Percentiles rank a stretch among this genome's conserved stretches.
Evolutionary conservation across 1,284 basidiomycete genomes (phyloP).

Genomic region (Anthracocystis setariae): DNA sequence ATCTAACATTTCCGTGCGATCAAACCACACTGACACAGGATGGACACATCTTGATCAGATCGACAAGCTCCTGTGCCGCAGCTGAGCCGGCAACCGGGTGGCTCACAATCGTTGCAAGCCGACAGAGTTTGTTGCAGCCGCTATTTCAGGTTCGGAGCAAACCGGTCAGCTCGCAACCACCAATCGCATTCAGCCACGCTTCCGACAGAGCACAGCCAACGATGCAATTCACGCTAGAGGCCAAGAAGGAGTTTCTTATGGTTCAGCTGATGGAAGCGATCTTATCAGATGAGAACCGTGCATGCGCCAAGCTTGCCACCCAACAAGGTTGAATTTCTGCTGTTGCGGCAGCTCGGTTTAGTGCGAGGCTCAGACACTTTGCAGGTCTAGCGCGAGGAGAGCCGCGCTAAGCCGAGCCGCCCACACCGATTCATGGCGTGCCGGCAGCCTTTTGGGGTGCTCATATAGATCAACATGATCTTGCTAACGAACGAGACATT

Average conservation of each 20-base stretch:
- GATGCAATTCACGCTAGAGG: too few species aligned
- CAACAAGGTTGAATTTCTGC: background rate
- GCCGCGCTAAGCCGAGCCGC: too few species aligned
- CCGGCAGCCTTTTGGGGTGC: too few species aligned
- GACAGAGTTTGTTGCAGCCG: background rate
- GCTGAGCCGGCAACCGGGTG: constrained; percentile 4
- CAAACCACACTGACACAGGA: too few species aligned
- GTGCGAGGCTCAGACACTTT: too few species aligned
- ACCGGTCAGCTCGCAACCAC: constrained; percentile 1
- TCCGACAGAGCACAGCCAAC: background rate
- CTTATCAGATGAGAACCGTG: constrained; percentile 18
- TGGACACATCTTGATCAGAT: background rate
- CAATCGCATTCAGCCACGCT: background rate
- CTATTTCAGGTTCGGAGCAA: constrained; percentile 5
- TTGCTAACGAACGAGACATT: background rate
- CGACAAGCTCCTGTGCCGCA: background rate
- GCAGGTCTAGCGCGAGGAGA: too few species aligned
- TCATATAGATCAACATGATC: background rate
- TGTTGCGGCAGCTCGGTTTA: too few species aligned
- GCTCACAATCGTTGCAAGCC: background rate
- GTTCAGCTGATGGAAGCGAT: background rate
- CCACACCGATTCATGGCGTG: too few species aligned
- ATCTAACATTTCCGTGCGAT: too few species aligned
- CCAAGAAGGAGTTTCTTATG: background rate
- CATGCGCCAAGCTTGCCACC: background rate